These are phyloP conservation scores for Chytriomyces confervae DNA, from an alignment of 192 early-diverging fungal species.

Conservation along the genomic window DNA sequence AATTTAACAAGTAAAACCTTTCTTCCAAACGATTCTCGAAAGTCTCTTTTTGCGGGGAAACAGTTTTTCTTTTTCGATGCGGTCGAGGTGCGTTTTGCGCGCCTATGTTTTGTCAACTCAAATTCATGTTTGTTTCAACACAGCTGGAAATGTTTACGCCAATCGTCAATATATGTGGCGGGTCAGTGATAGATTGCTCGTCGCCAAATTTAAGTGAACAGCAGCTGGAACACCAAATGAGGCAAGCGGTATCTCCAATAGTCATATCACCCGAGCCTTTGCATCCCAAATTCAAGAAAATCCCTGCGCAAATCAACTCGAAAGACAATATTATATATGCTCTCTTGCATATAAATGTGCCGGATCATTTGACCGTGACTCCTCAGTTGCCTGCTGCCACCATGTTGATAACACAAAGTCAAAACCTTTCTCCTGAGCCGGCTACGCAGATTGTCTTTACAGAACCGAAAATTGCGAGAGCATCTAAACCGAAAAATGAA, in stretches of 20 bases:
- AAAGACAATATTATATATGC: conserved; percentile 28
- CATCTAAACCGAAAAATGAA: not conserved
- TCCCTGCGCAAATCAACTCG: conserved; percentile 4
- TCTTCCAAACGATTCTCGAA: conserved; percentile 1
- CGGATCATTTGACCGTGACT: not conserved
- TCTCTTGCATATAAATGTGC: not conserved
- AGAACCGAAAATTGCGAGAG: not conserved
- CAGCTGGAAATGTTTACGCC: conserved; percentile 2
- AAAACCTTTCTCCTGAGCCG: not conserved
- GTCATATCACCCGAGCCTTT: not conserved
- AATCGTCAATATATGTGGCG: conserved; percentile 4
- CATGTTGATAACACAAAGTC: not conserved
- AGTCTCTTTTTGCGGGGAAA: not conserved
- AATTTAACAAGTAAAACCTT: conserved; percentile 3
- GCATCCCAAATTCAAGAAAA: not conserved
- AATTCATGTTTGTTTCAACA: not conserved
- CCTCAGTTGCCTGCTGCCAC: not conserved
- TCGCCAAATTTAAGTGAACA: not conserved
- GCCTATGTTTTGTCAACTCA: not conserved
- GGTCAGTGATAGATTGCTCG: conserved; percentile 12
- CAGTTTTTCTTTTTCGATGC: conserved; percentile 28
- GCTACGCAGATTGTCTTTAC: not conserved
- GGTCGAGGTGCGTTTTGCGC: not conserved
- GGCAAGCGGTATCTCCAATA: not conserved
- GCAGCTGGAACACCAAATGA: not conserved